phyloP scores from a whole-genome alignment of 2,329 filamentous ascomycete genomes.

The Fusarium lateritium region DNA sequence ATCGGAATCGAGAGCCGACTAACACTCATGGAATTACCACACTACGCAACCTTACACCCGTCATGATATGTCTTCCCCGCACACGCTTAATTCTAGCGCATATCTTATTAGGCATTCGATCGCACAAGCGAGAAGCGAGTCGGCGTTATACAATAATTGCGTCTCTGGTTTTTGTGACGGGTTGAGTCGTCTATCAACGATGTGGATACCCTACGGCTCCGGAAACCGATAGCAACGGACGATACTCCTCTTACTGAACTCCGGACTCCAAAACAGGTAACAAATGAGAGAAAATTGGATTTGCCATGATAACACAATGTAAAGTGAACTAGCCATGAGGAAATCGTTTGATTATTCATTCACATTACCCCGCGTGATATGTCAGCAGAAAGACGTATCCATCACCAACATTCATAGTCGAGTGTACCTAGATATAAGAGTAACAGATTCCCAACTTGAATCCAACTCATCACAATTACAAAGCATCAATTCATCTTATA shows the following conservation, averaged over 20 bases:
- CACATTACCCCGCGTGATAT: conserved; percentile 4
- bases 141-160: neutral
- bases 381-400: conserved; percentile 7
- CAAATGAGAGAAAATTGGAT: neutral
- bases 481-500: neutral
- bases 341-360: conserved; percentile 11
- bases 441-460: neutral
- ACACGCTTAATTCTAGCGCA: neutral
- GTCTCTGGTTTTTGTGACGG: neutral
- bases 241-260: neutral
- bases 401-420: neutral
- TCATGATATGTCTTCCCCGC: neutral
- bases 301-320: neutral
- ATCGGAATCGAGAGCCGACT: conserved; percentile 6
- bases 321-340: neutral
- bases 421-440: neutral
- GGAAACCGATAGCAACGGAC: conserved; percentile 3
- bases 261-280: neutral
- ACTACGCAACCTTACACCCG: neutral
- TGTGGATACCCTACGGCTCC: conserved; percentile 18
- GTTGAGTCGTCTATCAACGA: neutral
- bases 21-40: neutral
- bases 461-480: neutral
- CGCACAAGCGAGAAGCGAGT: neutral
- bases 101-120: neutral